Conservation (phyloP, 805 yeast species). For the Starmerella ratchasimensis region DNA sequence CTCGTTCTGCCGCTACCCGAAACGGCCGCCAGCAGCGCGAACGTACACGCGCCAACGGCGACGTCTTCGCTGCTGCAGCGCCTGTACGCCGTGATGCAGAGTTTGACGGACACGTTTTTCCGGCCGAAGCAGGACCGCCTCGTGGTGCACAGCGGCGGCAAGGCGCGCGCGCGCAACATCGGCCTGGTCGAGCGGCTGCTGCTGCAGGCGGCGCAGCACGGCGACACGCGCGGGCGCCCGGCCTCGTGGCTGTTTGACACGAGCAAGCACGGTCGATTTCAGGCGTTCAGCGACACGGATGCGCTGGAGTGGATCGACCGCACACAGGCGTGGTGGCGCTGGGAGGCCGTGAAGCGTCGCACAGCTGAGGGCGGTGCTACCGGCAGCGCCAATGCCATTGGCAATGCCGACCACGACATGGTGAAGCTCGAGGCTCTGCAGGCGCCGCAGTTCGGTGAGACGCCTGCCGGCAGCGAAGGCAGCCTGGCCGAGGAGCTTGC, state of each 20-base stretch:
- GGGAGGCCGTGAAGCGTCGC: slow-evolving; percentile 13
- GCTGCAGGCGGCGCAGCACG: slow-evolving; percentile 5
- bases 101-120: slow-evolving; percentile 23
- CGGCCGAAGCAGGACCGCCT: slow-evolving; percentile 8
- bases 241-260: slow-evolving; percentile 13
- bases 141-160: slow-evolving; percentile 12
- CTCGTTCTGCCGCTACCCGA: slow-evolving; percentile 24
- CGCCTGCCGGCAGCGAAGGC: background rate
- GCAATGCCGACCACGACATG: background rate
- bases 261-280: slow-evolving; percentile 8
- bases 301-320: slow-evolving; percentile 23
- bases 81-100: slow-evolving; percentile 20
- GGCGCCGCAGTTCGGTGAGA: background rate
- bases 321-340: slow-evolving; percentile 18
- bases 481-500: background rate
- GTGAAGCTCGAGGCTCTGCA: background rate
- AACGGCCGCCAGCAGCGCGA: background rate
- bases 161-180: slow-evolving; percentile 7
- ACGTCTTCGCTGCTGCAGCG: too few relatives aligned
- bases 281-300: slow-evolving; percentile 18
- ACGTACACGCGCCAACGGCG: background rate
- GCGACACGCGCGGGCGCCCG: slow-evolving; percentile 11
- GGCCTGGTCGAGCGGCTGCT: slow-evolving; percentile 18
- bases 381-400: background rate
- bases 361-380: too few relatives aligned